phyloP scores from a whole-genome alignment of 1,139 yeast species.

The Citeromyces hawaiiensis region DNA sequence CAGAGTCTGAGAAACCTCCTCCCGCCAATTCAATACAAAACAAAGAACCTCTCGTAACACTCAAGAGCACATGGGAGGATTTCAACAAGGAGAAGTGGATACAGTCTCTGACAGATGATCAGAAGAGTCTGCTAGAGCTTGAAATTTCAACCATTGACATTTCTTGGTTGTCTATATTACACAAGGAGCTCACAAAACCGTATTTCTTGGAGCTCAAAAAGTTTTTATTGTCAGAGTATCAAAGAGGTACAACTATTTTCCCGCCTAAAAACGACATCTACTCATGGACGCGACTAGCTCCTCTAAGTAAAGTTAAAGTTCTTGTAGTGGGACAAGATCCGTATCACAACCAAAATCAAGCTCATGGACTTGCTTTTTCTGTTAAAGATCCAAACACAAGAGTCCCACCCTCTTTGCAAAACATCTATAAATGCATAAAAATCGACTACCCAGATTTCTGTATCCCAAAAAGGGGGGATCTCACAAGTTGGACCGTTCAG shows the following conservation, averaged over 20 bases:
- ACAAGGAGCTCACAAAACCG: slow-evolving; percentile 68
- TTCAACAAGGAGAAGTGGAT: slow-evolving; percentile 45
- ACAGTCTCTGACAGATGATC: slow-evolving; percentile 34
- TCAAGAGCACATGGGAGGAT: slow-evolving; percentile 2
- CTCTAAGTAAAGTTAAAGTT: slow-evolving; percentile 61
- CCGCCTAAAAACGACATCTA: slow-evolving; percentile 75
- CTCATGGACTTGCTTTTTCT: slow-evolving; percentile 93
- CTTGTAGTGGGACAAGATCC: slow-evolving; percentile 94
- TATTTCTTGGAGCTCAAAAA: slow-evolving; percentile 66
- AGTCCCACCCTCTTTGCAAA: slow-evolving; percentile 83
- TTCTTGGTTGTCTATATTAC: slow-evolving; percentile 64
- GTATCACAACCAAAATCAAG: slow-evolving; percentile 83
- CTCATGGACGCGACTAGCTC: slow-evolving; percentile 87
- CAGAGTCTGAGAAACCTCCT: neutral
- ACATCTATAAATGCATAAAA: slow-evolving; percentile 70
- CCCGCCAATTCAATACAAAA: neutral
- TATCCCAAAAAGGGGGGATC: slow-evolving; percentile 49
- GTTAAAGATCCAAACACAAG: slow-evolving; percentile 68
- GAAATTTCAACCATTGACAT: slow-evolving; percentile 63
- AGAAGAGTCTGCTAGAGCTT: slow-evolving; percentile 39
- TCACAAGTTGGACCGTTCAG: slow-evolving; percentile 74
- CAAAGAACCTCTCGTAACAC: neutral
- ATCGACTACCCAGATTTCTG: slow-evolving; percentile 63
- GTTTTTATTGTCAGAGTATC: slow-evolving; percentile 29
- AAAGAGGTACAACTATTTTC: slow-evolving; percentile 32